These are phyloP conservation scores for Mortierella sp. DNA, from an alignment of 371 early-diverging fungal genomes.

Conservation along the genomic window DNA sequence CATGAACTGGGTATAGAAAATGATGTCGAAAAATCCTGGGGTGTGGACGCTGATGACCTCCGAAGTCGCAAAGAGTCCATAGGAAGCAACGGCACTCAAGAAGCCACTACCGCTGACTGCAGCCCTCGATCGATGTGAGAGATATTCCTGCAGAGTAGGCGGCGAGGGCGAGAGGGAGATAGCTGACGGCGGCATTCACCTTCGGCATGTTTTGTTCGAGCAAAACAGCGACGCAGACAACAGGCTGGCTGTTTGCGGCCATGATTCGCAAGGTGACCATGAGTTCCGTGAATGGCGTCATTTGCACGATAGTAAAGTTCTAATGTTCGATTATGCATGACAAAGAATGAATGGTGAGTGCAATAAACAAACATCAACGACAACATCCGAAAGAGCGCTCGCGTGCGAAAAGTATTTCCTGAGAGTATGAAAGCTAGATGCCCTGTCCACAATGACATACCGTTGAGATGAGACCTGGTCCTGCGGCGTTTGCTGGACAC, in stretches of 20 bases:
- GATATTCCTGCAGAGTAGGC: slow-evolving; percentile 59
- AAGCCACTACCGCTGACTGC: slow-evolving; percentile 60
- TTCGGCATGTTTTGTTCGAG: slow-evolving; percentile 36
- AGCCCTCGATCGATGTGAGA: slow-evolving; percentile 60
- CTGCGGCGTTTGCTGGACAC: slow-evolving; percentile 29
- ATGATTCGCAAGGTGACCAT: slow-evolving; percentile 33
- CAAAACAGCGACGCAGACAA: slow-evolving; percentile 62
- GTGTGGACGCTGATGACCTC: slow-evolving; percentile 67
- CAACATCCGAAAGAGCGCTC: not conserved
- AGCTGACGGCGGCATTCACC: slow-evolving; percentile 63
- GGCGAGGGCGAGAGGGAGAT: slow-evolving; percentile 65
- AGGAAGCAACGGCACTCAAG: slow-evolving; percentile 65
- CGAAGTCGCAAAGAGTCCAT: slow-evolving; percentile 62
- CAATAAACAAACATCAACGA: not conserved
- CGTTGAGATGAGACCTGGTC: slow-evolving; percentile 24
- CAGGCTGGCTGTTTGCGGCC: slow-evolving; percentile 32
- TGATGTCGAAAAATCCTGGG: slow-evolving; percentile 69
- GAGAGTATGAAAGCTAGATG: not conserved
- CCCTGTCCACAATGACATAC: slow-evolving; percentile 7
- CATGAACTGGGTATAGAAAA: slow-evolving; percentile 70
- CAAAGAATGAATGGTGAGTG: not conserved
- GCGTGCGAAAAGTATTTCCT: not conserved
- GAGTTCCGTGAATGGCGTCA: slow-evolving; percentile 52
- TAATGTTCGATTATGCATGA: not conserved
- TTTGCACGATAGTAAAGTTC: slow-evolving; percentile 40